Conservation (phyloP, 164 flowering plant genomes). For the Aristolochia fimbriata region DNA sequence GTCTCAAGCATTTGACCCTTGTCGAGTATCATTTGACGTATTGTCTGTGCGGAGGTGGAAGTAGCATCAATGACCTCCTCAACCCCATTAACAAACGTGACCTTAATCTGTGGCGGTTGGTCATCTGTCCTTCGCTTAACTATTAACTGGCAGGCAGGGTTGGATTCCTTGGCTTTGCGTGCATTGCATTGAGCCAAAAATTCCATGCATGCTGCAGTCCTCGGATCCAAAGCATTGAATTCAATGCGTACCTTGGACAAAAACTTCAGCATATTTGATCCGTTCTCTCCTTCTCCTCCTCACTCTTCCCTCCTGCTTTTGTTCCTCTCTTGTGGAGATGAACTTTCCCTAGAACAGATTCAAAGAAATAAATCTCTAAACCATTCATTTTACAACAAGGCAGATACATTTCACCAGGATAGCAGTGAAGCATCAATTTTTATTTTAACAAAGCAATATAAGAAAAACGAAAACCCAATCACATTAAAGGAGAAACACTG, state of each 20-base stretch:
- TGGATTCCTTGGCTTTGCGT: conserved; percentile 83
- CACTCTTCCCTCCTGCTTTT: too few relatives aligned
- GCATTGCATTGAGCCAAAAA: conserved; percentile 92
- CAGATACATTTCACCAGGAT: too few relatives aligned
- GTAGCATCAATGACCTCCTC: conserved; percentile 79
- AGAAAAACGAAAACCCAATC: too few relatives aligned
- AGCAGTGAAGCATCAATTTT: too few relatives aligned
- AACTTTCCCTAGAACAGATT: too few relatives aligned
- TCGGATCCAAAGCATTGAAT: conserved; percentile 79
- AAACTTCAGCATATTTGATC: conserved; percentile 68
- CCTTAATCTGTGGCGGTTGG: conserved; percentile 75
- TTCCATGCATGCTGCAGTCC: conserved; percentile 80
- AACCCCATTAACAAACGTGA: conserved; percentile 81
- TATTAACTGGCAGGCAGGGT: conserved; percentile 59
- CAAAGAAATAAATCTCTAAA: too few relatives aligned
- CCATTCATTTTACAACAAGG: too few relatives aligned
- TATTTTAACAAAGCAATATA: too few relatives aligned
- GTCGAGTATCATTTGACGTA: conserved; percentile 58
- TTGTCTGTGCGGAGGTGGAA: conserved; percentile 55
- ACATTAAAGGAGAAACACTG: too few relatives aligned
- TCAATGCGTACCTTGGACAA: conserved; percentile 78
- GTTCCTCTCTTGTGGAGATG: too few relatives aligned
- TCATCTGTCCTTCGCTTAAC: conserved; percentile 91
- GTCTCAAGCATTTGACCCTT: conserved; percentile 79
- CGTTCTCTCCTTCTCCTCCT: neutral